Percentiles rank a stretch among this genome's conserved stretches.
Conservation (phyloP, 352 stramenopile species). For the Pythium guiyangense region DNA sequence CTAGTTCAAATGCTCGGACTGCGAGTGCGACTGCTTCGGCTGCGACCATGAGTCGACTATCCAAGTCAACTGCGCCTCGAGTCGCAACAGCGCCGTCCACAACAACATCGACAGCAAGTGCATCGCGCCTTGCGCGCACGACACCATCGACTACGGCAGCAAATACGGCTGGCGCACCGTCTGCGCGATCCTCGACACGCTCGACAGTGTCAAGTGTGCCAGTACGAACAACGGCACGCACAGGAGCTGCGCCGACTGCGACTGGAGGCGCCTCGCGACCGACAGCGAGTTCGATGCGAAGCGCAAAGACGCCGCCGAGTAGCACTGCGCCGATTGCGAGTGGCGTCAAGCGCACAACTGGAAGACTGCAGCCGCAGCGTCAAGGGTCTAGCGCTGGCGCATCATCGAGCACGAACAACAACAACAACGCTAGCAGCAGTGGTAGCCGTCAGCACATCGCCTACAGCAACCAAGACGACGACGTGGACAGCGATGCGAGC, state of each 20-base stretch:
- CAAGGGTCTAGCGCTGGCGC: background rate
- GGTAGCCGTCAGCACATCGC: background rate
- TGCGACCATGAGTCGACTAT: background rate
- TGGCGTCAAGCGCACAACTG: background rate
- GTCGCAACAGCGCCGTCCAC: background rate
- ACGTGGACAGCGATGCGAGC: slow-evolving; percentile 4
- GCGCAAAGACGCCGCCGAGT: background rate
- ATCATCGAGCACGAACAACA: background rate
- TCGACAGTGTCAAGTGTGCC: background rate
- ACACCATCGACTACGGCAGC: background rate
- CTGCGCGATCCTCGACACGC: background rate
- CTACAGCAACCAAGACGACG: slow-evolving; percentile 7
- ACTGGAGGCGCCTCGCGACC: background rate
- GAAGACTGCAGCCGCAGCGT: background rate
- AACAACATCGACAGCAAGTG: background rate
- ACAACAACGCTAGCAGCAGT: background rate
- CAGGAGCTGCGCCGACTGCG: background rate
- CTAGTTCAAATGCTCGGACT: too few relatives aligned
- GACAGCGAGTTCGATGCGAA: background rate
- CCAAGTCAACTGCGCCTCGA: background rate
- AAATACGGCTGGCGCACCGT: background rate
- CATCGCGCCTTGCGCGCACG: background rate
- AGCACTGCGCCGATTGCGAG: background rate
- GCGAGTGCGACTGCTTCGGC: background rate
- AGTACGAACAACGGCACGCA: background rate